These are phyloP conservation scores for Saitozyma podzolica DNA, from an alignment of 768 basidiomycete species.

Conservation along the genomic window DNA sequence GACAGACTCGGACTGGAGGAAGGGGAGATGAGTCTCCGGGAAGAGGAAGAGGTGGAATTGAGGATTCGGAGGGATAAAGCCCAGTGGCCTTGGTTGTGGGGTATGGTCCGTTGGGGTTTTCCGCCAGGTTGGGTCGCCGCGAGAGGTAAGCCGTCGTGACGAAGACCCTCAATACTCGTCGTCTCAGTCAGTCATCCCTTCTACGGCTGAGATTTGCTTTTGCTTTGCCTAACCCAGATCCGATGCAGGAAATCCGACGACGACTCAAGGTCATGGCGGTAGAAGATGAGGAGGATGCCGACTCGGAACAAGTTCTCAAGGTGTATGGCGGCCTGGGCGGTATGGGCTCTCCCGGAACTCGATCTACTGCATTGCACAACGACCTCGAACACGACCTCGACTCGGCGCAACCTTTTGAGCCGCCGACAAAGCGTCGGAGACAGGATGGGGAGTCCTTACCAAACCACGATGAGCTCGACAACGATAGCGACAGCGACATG, in stretches of 20 bases:
- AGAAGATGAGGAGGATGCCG: slow-evolving; percentile 1
- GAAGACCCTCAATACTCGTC: not conserved
- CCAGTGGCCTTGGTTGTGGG: slow-evolving; percentile 35
- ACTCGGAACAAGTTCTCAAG: too few relatives aligned
- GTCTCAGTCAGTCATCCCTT: not conserved
- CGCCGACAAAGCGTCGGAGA: too few relatives aligned
- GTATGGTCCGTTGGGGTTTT: slow-evolving; percentile 43
- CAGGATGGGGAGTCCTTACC: too few relatives aligned
- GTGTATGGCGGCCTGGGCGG: too few relatives aligned
- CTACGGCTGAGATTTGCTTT: too few relatives aligned
- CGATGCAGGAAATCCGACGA: slow-evolving; percentile 23
- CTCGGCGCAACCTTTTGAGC: too few relatives aligned
- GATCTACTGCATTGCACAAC: too few relatives aligned
- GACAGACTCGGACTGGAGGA: slow-evolving; percentile 5
- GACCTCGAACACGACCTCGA: too few relatives aligned
- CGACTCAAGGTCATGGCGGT: slow-evolving; percentile 10
- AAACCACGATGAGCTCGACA: too few relatives aligned
- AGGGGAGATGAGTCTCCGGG: slow-evolving; percentile 6
- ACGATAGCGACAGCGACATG: not conserved
- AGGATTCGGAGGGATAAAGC: slow-evolving; percentile 7
- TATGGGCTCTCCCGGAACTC: too few relatives aligned
- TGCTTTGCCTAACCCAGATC: slow-evolving; percentile 18
- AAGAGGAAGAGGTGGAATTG: not conserved
- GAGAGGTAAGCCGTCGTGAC: slow-evolving; percentile 29
- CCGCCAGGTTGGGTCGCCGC: slow-evolving; percentile 38